phyloP scores from a whole-genome alignment of 139 green algal genomes.

The Picochlorum sp. region DNA sequence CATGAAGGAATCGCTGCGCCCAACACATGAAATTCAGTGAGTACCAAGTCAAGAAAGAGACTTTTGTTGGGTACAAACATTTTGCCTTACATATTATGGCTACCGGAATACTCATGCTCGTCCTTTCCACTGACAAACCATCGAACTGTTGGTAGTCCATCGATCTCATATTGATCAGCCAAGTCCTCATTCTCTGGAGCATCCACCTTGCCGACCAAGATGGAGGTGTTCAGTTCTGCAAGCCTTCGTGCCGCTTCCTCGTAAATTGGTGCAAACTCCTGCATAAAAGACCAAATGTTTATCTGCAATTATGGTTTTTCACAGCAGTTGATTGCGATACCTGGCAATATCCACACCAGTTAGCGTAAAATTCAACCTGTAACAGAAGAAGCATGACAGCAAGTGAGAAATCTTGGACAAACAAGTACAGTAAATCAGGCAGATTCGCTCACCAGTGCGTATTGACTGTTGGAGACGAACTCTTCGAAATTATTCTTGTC shows the following conservation, averaged over 20 bases:
- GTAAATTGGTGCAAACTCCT: conserved; percentile 60
- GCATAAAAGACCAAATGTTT: neutral
- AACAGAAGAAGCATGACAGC: neutral
- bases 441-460: too few relatives aligned
- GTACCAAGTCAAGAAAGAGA: neutral
- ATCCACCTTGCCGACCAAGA: conserved; percentile 73
- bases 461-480: too few relatives aligned
- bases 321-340: neutral
- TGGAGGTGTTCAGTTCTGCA: conserved; percentile 36
- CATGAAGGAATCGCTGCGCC: neutral
- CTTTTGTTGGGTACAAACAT: neutral
- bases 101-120: conserved; percentile 57
- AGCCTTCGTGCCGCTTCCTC: conserved; percentile 56
- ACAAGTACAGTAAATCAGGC: too few relatives aligned
- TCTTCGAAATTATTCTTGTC: too few relatives aligned
- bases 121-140: conserved; percentile 78
- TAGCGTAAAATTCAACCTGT: conserved; percentile 5
- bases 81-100: conserved; percentile 28
- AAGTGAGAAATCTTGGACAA: neutral
- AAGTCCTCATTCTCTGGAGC: conserved; percentile 57
- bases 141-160: conserved; percentile 78
- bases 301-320: too few relatives aligned
- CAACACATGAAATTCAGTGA: neutral
- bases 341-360: conserved; percentile 1
- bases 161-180: conserved; percentile 39